Evolutionary conservation across 2,329 filamentous ascomycete species (phyloP), one percentile per base, ranked within the genome.

Genomic region (Dryadomyces quercus-mongolicae): DNA sequence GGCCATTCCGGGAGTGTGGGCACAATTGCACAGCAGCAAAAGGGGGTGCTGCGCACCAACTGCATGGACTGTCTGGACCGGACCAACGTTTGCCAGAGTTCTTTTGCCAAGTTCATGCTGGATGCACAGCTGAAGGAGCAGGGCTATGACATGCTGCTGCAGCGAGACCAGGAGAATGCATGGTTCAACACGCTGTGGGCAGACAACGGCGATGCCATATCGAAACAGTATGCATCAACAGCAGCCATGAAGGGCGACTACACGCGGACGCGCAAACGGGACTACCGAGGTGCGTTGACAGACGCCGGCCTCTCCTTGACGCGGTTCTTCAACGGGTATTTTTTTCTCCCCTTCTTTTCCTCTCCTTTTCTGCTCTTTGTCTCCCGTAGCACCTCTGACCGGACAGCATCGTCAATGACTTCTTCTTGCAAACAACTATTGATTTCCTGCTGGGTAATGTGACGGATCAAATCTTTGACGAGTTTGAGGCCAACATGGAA

Each of bases 181-280:
- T 97, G 92, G 90, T 97, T 97, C 72, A 97, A 98, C 67, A 90
- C 82, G 0, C 74, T 97, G 0, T 98, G 93, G 92, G 93, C 93
- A 0, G 93, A 98, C 66, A 98, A 98, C 61, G 93, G 93, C 15
- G 93, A 98, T 67, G 89, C 91, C 0, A 89, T 97, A 54, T 95
- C 89, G 0, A 90, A 91, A 60, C 92, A 96, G 66, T 98, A 98
- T 67, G 90, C 93, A 1, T 95, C 90, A 10, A 97, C 93, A 0
- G 89, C 90, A 2, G 93, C 93, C 0, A 81, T 98, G 70, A 98
- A 98, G 66, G 93, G 93, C 9, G 93, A 98, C 67, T 98, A 92
- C 65, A 98, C 93, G 1, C 80, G 93, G 47, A 96, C 91, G 2
- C 79, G 85, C 55, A 95, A 94, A 70, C 81, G 93, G 48, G 86